These are phyloP conservation scores for Escallonia herrerae DNA, from an alignment of 129 eudicot species.

Conservation along the genomic window DNA sequence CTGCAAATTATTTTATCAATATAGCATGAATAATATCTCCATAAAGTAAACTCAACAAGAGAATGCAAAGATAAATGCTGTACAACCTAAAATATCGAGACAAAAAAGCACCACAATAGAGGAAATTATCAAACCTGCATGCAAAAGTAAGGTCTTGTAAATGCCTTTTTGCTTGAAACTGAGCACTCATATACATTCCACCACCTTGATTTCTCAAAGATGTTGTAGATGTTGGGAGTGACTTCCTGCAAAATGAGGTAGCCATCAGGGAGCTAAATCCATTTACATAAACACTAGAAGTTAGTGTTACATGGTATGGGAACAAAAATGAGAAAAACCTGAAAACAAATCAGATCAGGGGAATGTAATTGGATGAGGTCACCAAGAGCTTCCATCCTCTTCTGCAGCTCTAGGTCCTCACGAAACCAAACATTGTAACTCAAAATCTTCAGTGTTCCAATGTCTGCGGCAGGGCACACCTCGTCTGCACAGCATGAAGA, in stretches of 20 bases:
- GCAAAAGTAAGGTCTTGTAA: conserved; percentile 58
- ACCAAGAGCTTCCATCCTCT: conserved; percentile 80
- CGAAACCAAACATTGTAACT: conserved; percentile 92
- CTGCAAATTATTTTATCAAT: conserved; percentile 23
- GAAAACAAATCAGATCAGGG: conserved; percentile 83
- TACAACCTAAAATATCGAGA: too few species aligned
- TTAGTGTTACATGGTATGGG: neutral
- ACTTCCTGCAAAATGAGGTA: conserved; percentile 52
- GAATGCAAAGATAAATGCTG: too few species aligned
- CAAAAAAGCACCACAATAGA: too few species aligned
- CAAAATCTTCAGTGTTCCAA: conserved; percentile 49
- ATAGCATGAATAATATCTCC: neutral
- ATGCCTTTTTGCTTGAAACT: conserved; percentile 39
- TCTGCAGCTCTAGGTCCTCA: conserved; percentile 63
- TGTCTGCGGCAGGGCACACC: conserved; percentile 10
- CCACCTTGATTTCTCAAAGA: conserved; percentile 63
- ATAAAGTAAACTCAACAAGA: too few species aligned
- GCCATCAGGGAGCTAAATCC: neutral
- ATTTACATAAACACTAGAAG: neutral
- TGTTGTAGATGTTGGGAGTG: conserved; percentile 50
- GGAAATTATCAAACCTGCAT: conserved; percentile 57
- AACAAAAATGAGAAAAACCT: conserved; percentile 30
- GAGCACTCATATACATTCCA: conserved; percentile 83
- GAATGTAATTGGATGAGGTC: conserved; percentile 63
- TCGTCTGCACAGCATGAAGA: conserved; percentile 15